Base-by-base conservation (phyloP, 228 moss, liverwort and hornwort species). In the Sphagnum magellanicum region DNA sequence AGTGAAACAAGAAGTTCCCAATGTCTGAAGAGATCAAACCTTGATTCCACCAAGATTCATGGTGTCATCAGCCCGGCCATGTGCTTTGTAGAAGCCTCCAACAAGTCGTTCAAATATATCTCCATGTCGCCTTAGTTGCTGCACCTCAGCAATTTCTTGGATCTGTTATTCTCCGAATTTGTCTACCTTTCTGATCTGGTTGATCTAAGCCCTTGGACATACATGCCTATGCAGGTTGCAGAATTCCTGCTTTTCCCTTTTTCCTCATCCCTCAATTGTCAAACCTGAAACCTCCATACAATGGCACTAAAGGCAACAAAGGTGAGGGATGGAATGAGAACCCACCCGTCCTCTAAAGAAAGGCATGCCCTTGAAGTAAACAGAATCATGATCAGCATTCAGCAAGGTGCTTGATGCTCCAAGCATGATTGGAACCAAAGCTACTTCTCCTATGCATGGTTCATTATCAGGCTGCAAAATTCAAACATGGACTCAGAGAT, bases 1-100 rank as follows among this genome's bases (percentile, higher is more conserved):
- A 32, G 32, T 32, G 32, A 32, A 32, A 32, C 32, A 3, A 32
- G 32, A 32, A 32, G 32, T 32, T 32, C 32, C 32, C 32, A 32
- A 3, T 32, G 32, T 32, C 32, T 32, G 32, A 32, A 8, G 51
- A 69, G 59, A 49, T 51, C 16, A 67, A 52, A 96, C 93, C 81
- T 98, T 98, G 81, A 98, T 98, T 74, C 98, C 98, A 59, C 94
- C 75, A 5, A 98, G 87, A 76, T 98, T 94, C 94, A 94, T 93
- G 6, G 94, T 98, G 74, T 94, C 94, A 55, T 98, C 94, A 11
- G 90, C 81, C 69, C 98, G 82, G 32, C 98, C 94, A 75, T 94
- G 92, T 67, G 98, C 94, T 83, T 65, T 84, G 68, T 92, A 94
- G 65, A 76, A 92, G 6, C 87, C 90, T 80, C 94, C 98, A 70